Evolutionary conservation across 208 protist species (phyloP).

Genomic region (Acanthamoeba quina): DNA sequence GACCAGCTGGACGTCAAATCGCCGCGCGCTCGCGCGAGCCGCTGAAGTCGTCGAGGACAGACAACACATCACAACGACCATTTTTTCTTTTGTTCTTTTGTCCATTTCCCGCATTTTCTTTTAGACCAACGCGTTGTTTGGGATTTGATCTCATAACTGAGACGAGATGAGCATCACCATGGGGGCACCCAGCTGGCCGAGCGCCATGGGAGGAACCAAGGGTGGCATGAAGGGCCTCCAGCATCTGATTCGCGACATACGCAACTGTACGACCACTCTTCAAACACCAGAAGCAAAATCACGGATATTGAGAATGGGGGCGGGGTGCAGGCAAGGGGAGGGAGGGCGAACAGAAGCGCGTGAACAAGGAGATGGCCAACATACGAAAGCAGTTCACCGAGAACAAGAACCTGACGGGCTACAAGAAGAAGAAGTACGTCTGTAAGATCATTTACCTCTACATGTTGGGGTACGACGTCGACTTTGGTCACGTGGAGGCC

Average conservation of each 20-base stretch:
- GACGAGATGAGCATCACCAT: neutral
- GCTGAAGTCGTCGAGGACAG: neutral
- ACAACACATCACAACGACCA: too few species aligned
- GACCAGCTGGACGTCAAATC: slow-evolving; percentile 7
- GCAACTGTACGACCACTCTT: slow-evolving; percentile 14
- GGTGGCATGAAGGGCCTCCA: slow-evolving; percentile 70
- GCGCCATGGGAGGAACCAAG: neutral
- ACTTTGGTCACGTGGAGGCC: slow-evolving; percentile 99
- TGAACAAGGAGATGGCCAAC: slow-evolving; percentile 99
- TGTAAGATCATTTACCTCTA: slow-evolving; percentile 99
- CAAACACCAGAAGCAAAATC: neutral
- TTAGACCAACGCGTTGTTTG: neutral
- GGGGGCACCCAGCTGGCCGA: slow-evolving; percentile 39
- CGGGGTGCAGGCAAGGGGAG: slow-evolving; percentile 93
- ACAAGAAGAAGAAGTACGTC: slow-evolving; percentile 99
- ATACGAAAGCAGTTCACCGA: slow-evolving; percentile 98
- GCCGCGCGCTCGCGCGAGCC: neutral
- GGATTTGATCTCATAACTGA: too few species aligned
- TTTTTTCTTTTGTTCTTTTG: neutral
- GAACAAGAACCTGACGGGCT: slow-evolving; percentile 88
- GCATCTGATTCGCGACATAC: slow-evolving; percentile 70
- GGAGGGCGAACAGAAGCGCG: slow-evolving; percentile 95
- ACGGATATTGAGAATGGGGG: slow-evolving; percentile 87
- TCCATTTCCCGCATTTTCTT: neutral
- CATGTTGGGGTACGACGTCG: slow-evolving; percentile 99